Evolutionary conservation across 1,139 yeast species (phyloP).

Genomic region (Suhomyces taliae): DNA sequence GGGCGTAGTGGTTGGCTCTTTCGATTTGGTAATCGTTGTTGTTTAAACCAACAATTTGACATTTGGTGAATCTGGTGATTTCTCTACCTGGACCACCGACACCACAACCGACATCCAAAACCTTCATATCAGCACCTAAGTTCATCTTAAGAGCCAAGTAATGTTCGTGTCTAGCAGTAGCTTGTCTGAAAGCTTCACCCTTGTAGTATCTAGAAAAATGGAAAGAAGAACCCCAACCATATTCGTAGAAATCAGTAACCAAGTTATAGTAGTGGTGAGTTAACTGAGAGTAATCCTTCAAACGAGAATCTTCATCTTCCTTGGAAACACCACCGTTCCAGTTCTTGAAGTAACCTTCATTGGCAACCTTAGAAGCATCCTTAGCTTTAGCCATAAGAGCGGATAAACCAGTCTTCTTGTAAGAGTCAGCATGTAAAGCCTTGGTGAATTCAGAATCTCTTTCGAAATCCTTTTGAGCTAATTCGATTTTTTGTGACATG

Average conservation of each 20-base stretch:
- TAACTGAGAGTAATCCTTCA: constrained; percentile 81
- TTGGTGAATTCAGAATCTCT: constrained; percentile 69
- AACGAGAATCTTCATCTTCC: constrained; percentile 71
- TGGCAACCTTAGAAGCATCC: constrained; percentile 81
- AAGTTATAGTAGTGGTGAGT: constrained; percentile 96
- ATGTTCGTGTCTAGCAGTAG: constrained; percentile 97
- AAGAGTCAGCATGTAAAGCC: constrained; percentile 81
- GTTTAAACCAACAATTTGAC: constrained; percentile 85
- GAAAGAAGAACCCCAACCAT: constrained; percentile 99
- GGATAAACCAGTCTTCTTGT: constrained; percentile 65
- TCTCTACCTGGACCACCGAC: constrained; percentile 99
- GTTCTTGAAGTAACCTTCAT: constrained; percentile 89
- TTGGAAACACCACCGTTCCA: constrained; percentile 91
- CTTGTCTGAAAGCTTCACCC: constrained; percentile 93
- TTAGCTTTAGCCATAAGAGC: constrained; percentile 76
- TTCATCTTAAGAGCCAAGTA: constrained; percentile 87
- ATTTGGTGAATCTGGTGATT: constrained; percentile 87
- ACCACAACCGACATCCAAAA: constrained; percentile 98
- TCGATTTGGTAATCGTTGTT: constrained; percentile 97
- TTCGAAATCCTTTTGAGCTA: constrained; percentile 40
- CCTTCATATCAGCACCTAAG: constrained; percentile 75
- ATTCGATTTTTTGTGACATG: constrained; percentile 15
- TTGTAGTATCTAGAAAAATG: constrained; percentile 91
- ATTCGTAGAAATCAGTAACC: constrained; percentile 93
- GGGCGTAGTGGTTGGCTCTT: constrained; percentile 84